Evolutionary conservation across 768 basidiomycete genomes (phyloP), one percentile per base, ranked within the genome.

Genomic region (Saitozyma podzolica): DNA sequence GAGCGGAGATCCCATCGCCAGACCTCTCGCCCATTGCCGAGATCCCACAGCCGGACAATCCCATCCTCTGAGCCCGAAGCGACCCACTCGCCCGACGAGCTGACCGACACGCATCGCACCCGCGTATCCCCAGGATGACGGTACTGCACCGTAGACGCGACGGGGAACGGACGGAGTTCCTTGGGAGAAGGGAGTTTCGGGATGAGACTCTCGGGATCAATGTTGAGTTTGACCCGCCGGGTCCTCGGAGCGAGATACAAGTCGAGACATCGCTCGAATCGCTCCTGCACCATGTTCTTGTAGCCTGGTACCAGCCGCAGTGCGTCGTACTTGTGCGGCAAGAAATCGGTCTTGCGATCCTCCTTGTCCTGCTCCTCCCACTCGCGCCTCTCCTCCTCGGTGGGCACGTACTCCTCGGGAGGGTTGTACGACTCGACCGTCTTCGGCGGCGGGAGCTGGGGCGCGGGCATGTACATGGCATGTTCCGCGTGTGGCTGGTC

Each of bases 381-480:
- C 72, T 86, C 85, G 65, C 86, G 84, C 59, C 85, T 86, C 78
- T 97, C 95, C 65, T 85, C 84, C 55, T 88, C 86, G 0, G 89
- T 88, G 6, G 90, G 91, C 8, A 99, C 84, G 79, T 98, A 97
- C 81, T 99, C 96, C 72, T 88, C 91, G 7, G 96, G 96, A 40
- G 96, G 96, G 76, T 99, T 99, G 80, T 98, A 99, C 0, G 95
- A 98, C 80, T 98, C 94, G n/a, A 89, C 87, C 68, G 97, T 89
- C 11, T 87, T 90, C 3, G 96, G 96, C 1, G 96, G 86, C 14
- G 85, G 84, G 1, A 86, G 86, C 80, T 97, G 96, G 0, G 96
- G 96, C 10, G 96, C 94, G 40, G 94, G 90, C 65, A 93, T 87
- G 40, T 92, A 91, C 59, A 96, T 92, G 0, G 89, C 83, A 68